These are phyloP conservation scores for Grosmannia huntii DNA, from an alignment of 2,329 filamentous ascomycete genomes.

Conservation along the genomic window DNA sequence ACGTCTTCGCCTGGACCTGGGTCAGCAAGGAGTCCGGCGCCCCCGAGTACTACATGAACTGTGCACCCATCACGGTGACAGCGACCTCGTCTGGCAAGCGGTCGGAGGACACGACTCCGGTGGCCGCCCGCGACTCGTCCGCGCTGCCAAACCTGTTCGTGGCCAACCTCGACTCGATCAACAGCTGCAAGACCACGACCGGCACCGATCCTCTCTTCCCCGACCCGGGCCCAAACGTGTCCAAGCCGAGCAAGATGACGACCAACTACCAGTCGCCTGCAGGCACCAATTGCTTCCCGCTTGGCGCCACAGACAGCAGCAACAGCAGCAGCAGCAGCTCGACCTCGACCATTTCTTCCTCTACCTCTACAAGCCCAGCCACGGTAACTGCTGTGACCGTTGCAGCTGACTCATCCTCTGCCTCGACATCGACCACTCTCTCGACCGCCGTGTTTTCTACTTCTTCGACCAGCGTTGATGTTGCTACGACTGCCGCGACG, in stretches of 20 bases:
- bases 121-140: constrained; percentile 3
- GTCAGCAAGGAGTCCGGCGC: constrained; percentile 45
- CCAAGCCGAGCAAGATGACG: constrained; percentile 12
- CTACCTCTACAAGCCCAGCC: not conserved
- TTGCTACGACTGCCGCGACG: constrained; percentile 5
- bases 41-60: constrained; percentile 58
- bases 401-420: not conserved
- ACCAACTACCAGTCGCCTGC: constrained; percentile 9
- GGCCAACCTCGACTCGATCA: constrained; percentile 33
- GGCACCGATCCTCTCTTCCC: constrained; percentile 15
- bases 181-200: constrained; percentile 12
- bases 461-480: not conserved
- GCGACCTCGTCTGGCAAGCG: constrained; percentile 12
- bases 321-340: constrained; percentile 5
- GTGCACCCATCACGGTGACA: constrained; percentile 41
- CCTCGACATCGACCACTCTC: not conserved
- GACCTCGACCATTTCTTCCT: not conserved
- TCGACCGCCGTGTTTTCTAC: constrained; percentile 5
- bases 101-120: constrained; percentile 11
- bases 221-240: constrained; percentile 14
- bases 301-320: constrained; percentile 1
- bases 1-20: constrained; percentile 49
- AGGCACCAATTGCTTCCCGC: constrained; percentile 12
- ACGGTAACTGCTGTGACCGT: not conserved
- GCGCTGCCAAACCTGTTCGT: constrained; percentile 43